phyloP scores from a whole-genome alignment of 1,284 basidiomycete species.

The Omphalotus olearius region DNA sequence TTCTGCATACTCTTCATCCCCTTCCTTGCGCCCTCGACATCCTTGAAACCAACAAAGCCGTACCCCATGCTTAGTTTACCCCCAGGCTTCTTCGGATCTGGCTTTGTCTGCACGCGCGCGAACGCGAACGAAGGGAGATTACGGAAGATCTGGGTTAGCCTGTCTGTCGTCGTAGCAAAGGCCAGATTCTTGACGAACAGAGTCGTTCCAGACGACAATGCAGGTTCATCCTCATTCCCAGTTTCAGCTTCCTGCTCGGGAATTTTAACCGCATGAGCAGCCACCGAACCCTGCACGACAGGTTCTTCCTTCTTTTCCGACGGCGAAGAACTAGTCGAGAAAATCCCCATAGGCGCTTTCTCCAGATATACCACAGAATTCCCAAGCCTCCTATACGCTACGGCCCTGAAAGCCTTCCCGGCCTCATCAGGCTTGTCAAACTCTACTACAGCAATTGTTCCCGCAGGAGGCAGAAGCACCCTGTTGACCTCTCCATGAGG shows the following conservation, averaged over 20 bases:
- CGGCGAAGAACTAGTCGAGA: constrained; percentile 25
- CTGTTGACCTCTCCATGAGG: constrained; percentile 74
- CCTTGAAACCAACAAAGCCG: constrained; percentile 92
- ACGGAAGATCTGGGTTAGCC: constrained; percentile 70
- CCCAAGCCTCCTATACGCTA: constrained; percentile 87
- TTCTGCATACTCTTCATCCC: constrained; percentile 82
- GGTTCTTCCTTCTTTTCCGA: constrained; percentile 25
- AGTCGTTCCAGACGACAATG: constrained; percentile 71
- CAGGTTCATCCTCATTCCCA: constrained; percentile 29
- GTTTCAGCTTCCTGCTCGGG: constrained; percentile 30
- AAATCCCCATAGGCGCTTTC: constrained; percentile 86
- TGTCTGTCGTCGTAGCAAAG: constrained; percentile 83
- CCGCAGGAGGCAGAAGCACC: constrained; percentile 87
- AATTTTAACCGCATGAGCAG: constrained; percentile 40
- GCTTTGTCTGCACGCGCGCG: constrained; percentile 89
- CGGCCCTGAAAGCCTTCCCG: constrained; percentile 70
- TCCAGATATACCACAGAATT: constrained; percentile 92
- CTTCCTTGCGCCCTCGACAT: constrained; percentile 65
- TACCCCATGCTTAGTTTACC: constrained; percentile 88
- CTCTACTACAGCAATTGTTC: constrained; percentile 93
- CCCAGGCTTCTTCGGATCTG: constrained; percentile 71
- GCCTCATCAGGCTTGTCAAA: constrained; percentile 74
- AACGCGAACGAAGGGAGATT: constrained; percentile 82
- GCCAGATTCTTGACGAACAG: constrained; percentile 95
- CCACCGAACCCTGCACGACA: not conserved